Evolutionary conservation across 352 stramenopile genomes (phyloP).

Genomic region (Pseudoperonospora humuli): DNA sequence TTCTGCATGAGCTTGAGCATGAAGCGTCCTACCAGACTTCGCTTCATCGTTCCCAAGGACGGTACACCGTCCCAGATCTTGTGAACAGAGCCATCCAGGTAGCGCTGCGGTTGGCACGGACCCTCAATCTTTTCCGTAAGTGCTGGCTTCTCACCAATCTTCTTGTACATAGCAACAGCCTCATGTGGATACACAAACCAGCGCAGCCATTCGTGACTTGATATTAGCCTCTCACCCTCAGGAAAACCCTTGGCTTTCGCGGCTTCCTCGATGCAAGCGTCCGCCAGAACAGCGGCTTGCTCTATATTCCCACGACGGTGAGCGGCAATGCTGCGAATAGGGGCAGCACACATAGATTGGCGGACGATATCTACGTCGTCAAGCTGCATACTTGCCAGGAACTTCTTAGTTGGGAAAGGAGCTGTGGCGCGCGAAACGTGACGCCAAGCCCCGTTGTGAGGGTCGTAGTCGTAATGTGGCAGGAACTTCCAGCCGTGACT

Average conservation of each 20-base stretch:
- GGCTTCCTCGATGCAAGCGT: conserved; percentile 20
- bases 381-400: conserved; percentile 23
- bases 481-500: conserved; percentile 90
- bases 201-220: conserved; percentile 23
- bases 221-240: conserved; percentile 14
- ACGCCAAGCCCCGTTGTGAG: conserved; percentile 90
- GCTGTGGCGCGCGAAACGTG: conserved; percentile 33
- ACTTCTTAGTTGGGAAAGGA: conserved; percentile 18
- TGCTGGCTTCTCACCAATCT: conserved; percentile 11
- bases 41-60: conserved; percentile 20
- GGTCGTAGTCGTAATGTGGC: conserved; percentile 91
- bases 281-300: conserved; percentile 15
- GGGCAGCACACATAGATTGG: conserved; percentile 10
- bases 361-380: conserved; percentile 17
- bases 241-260: conserved; percentile 3
- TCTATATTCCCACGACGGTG: conserved; percentile 24
- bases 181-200: conserved; percentile 36
- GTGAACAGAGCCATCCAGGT: conserved; percentile 15
- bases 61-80: conserved; percentile 17
- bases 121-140: conserved; percentile 22
- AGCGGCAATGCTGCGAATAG: conserved; percentile 14
- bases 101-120: conserved; percentile 26
- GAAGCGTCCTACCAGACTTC: conserved; percentile 16
- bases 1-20: conserved; percentile 27
- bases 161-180: conserved; percentile 19